A percentile compares a stretch with the other conserved stretches of the same genome.
Conservation (phyloP, 768 basidiomycete species). For the Tylopilus vinaceipallidus region DNA sequence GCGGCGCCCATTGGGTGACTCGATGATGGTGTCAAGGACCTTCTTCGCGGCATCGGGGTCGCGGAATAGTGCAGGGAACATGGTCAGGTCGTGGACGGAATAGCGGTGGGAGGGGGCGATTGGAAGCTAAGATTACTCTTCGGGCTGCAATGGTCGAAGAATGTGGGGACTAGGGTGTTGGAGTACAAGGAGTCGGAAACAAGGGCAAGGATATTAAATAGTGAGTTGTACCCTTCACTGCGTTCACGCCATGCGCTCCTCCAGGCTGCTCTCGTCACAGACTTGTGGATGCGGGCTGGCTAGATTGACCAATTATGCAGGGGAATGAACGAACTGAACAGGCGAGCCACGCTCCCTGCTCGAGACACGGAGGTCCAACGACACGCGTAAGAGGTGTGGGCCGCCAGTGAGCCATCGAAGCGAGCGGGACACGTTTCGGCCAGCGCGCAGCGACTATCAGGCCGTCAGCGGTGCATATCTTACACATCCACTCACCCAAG, state of each 20-base stretch:
- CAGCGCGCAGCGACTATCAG: slow-evolving; percentile 6
- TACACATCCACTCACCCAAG: slow-evolving; percentile 17
- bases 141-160: slow-evolving; percentile 30
- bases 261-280: slow-evolving; percentile 24
- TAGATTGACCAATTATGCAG: slow-evolving; percentile 23
- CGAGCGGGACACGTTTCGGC: slow-evolving; percentile 4
- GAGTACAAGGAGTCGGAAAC: slow-evolving; percentile 39
- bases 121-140: slow-evolving; percentile 27
- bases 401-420: slow-evolving; percentile 17
- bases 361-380: slow-evolving; percentile 21
- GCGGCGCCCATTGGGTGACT: slow-evolving; percentile 63
- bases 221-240: slow-evolving; percentile 41
- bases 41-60: slow-evolving; percentile 58
- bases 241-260: slow-evolving; percentile 42
- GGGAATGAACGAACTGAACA: slow-evolving; percentile 20
- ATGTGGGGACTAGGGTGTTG: slow-evolving; percentile 35
- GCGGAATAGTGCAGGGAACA: slow-evolving; percentile 53
- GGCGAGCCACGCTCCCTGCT: slow-evolving; percentile 27
- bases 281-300: slow-evolving; percentile 35
- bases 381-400: slow-evolving; percentile 30
- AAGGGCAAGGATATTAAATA: slow-evolving; percentile 29
- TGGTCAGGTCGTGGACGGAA: slow-evolving; percentile 50
- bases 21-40: slow-evolving; percentile 50
- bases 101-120: slow-evolving; percentile 40
- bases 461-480: slow-evolving; percentile 8